Base-by-base conservation (phyloP, 148 eudicot species). In the Silene conica region DNA sequence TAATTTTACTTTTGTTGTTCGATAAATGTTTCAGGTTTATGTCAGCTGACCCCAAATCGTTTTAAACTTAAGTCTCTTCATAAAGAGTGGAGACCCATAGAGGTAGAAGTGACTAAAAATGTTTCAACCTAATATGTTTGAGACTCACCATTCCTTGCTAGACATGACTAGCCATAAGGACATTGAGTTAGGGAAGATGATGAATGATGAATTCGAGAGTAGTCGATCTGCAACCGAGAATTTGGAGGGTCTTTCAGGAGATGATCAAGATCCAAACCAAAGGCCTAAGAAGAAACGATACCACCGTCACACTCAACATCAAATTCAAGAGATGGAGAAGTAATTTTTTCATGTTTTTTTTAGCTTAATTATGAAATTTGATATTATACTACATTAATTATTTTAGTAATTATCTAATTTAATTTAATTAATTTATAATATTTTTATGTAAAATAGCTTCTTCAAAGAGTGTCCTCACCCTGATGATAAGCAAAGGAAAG, bases 401-500 rank as follows among this genome's bases (percentile, higher is more conserved):
- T 13, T 8, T 34, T 9, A 61, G 55, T 18, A 50, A 2, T 61
- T 31, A 3, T 22, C 6, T 59, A 21, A 59, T 59, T 59, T 59
- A 6, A 21, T 19, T 8, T 61, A 22, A 61, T 10, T 19, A 10
- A 10, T 25, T 69, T 15, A 10, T 52, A 41, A 16, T 55, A n/a
- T 60, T 41, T 5, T 19, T 26, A 23, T 22, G 16, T 21, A 21
- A 1, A 14, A 69, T 4, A 93, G 99, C 60, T 96, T 89, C 75
- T 96, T 96, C 80, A 96, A 92, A 73, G 97, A 92, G 70, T 96
- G 97, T 79, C 99, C 99, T 69, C 99, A 96, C 63, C 99, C 99
- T 0, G 99, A 96, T 80, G 99, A 96, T 72, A 96, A 96, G 81
- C 99, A 96, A 87, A 86, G 99, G 85, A 96, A 96, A 76, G 99